Evolutionary conservation across 495 filamentous ascomycete species (phyloP), one percentile per base, ranked within the genome.

Genomic region (Parachaetomium inaequale): DNA sequence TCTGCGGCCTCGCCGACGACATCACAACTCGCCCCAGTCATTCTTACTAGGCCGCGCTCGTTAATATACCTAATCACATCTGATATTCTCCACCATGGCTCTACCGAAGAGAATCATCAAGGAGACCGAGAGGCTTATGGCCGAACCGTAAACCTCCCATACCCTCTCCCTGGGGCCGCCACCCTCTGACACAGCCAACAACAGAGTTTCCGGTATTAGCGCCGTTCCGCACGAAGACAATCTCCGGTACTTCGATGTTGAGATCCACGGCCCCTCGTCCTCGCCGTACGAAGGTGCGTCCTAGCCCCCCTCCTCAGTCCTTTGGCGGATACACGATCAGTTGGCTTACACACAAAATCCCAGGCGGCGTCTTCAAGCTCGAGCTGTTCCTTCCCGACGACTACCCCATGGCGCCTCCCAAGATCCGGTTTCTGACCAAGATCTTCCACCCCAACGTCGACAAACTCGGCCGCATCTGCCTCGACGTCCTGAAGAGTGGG

Each of bases 371-470:
- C 66, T 99, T 99, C 82, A 92, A 93, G 72, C 91, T 97, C 60
- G 94, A 99, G 76, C 84, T 99, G 8, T 99, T 99, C 78, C 82
- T 99, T n/a, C 95, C 94, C 36, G 94, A 99, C 70, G 94, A 99
- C 76, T 99, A 99, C 71, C 94, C 94, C 11, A 99, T 99, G 94
- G 95, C 91, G 36, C 94, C 94, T 29, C 94, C 94, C 14, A 96
- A 97, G 79, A 96, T 99, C 65, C 89, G 94, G 42, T 99, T 99
- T 77, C 78, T 99, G 21, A 99, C 94, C 65, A 96, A 96, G 76
- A 99, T 99, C 74, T 99, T 96, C 74, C 94, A 99, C 71, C 94
- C 94, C 34, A 99, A 99, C 74, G 97, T 99, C 63, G 94, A 99
- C 72, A 93, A 94, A 76, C 84, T 98, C 0, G 94, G 94, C 50